phyloP scores from a whole-genome alignment of 352 stramenopile species.

The Thalassiosira delicatula region DNA sequence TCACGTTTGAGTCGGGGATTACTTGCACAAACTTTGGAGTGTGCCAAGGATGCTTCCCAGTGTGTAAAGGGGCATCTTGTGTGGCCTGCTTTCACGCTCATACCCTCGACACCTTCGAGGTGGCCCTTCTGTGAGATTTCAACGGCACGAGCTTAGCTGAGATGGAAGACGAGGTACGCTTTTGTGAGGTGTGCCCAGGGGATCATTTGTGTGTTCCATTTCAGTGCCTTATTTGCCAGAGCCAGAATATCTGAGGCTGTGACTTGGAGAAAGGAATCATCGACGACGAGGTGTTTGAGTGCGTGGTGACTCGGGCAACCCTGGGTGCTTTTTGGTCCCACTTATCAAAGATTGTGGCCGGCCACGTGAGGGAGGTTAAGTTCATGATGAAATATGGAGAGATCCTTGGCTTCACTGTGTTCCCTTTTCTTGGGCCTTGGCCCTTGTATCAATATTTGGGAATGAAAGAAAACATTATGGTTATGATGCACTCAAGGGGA shows the following conservation, averaged over 20 bases:
- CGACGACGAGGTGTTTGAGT: slow-evolving; percentile 13
- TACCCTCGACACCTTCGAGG: background rate
- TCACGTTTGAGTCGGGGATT: slow-evolving; percentile 7
- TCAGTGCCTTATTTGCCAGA: slow-evolving; percentile 40
- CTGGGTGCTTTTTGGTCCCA: slow-evolving; percentile 40
- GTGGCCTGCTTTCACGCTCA: background rate
- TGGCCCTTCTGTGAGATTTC: background rate
- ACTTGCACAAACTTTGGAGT: slow-evolving; percentile 12
- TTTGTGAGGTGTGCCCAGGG: slow-evolving; percentile 10
- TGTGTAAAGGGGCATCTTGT: background rate
- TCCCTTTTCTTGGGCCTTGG: slow-evolving; percentile 12
- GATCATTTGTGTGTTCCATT: slow-evolving; percentile 23
- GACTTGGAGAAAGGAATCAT: background rate
- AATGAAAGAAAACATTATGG: slow-evolving; percentile 23
- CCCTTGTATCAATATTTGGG: slow-evolving; percentile 8
- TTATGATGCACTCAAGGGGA: slow-evolving; percentile 23
- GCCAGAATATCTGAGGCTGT: slow-evolving; percentile 28
- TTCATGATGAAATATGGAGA: background rate
- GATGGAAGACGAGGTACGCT: slow-evolving; percentile 18
- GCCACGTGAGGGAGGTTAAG: slow-evolving; percentile 19
- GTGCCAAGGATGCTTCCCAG: background rate
- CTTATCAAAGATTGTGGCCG: slow-evolving; percentile 1
- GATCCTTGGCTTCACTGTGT: background rate
- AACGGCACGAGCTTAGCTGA: background rate
- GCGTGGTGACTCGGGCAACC: slow-evolving; percentile 13